Base-by-base conservation (phyloP, 352 stramenopile species). In the Pythium sp. region DNA sequence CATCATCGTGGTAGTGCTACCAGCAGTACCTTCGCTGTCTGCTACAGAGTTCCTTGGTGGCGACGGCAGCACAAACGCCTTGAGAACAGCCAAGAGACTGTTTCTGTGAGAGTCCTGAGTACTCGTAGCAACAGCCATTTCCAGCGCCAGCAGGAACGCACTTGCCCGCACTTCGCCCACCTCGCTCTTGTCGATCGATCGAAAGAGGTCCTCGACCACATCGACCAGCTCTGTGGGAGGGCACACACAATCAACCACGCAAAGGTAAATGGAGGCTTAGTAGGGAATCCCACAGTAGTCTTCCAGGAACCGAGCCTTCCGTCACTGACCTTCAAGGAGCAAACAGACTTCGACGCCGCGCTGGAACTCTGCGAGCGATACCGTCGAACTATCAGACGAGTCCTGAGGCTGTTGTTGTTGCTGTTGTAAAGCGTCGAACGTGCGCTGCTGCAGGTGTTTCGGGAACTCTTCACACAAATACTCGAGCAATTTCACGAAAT, bases 381-480 rank as follows among this genome's bases (percentile, higher is more conserved):
- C 65, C 2, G 18, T 65, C 22, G 14, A 2, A 9, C 9, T 36
- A 12, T 43, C 18, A 3, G 30, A 15, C 9, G 18, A 58, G 53
- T 5, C 3, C 55, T 60, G 54, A 18, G 11, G 28, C 28, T 43
- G 64, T 0, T 9, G 41, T 11, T 61, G 63, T 0, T 54, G n/a
- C 22, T 57, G 64, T 12, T 63, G 38, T 14, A 65, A 20, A 9
- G 38, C 38, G 7, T 60, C 26, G 34, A 59, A 20, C 24, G 58
- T 62, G 22, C 51, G 58, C 32, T 66, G 34, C 22, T 65, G 57
- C 58, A 70, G 24, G 15, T 12, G 4, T 20, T 43, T 61, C 12
- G 65, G 65, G 41, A 70, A 70, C 36, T 70, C 65, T 20, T 65
- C 32, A 22, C 58, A 66, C 15, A 70, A 32, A 14, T 22, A 54